Conservation (phyloP, 2,329 filamentous ascomycete species). For the Pseudogymnoascus sp. region DNA sequence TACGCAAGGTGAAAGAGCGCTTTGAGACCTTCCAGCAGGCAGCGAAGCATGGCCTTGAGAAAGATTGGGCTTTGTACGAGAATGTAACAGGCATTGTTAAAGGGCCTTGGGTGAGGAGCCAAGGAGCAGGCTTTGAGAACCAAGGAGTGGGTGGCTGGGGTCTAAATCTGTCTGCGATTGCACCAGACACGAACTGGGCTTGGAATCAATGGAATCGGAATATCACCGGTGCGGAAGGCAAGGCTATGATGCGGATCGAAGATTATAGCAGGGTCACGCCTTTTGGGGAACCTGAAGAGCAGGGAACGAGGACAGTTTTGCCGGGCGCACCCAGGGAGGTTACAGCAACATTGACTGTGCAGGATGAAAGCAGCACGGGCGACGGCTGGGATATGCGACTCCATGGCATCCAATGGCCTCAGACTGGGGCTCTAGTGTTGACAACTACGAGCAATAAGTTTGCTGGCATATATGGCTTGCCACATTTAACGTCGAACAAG, state of each 20-base stretch:
- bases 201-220: slow-evolving; percentile 65
- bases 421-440: slow-evolving; percentile 70
- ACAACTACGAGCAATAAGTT: slow-evolving; percentile 92
- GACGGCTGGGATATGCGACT: slow-evolving; percentile 73
- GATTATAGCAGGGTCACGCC: slow-evolving; percentile 30
- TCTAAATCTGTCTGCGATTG: slow-evolving; percentile 58
- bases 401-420: slow-evolving; percentile 78
- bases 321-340: slow-evolving; percentile 49
- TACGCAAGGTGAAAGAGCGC: slow-evolving; percentile 57
- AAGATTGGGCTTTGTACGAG: slow-evolving; percentile 24
- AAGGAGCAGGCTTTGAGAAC: slow-evolving; percentile 2
- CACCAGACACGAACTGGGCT: slow-evolving; percentile 59
- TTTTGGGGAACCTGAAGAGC: slow-evolving; percentile 26
- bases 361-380: slow-evolving; percentile 61
- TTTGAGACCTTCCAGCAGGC: slow-evolving; percentile 46
- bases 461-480: slow-evolving; percentile 80
- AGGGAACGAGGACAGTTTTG: background rate
- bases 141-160: slow-evolving; percentile 29
- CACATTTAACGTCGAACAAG: slow-evolving; percentile 64
- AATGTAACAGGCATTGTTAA: slow-evolving; percentile 29
- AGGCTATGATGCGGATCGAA: slow-evolving; percentile 61
- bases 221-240: slow-evolving; percentile 65
- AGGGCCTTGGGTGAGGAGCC: slow-evolving; percentile 26
- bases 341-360: slow-evolving; percentile 61
- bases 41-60: background rate